These are phyloP conservation scores for Ascosphaera aggregata DNA, from an alignment of 2,329 filamentous ascomycete genomes.

Conservation along the genomic window DNA sequence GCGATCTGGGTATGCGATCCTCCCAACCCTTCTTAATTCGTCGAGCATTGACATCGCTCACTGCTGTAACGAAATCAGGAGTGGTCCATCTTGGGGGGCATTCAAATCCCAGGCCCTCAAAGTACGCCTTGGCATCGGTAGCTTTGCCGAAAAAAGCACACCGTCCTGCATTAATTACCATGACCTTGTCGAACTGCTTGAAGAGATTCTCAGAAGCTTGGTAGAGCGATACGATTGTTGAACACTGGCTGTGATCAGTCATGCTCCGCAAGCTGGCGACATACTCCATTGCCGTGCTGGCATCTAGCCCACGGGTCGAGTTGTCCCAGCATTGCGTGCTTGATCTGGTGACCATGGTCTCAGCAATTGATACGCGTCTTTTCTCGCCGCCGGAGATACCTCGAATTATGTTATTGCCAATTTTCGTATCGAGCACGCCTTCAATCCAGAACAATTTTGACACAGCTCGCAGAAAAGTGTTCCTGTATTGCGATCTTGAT, in stretches of 20 bases:
- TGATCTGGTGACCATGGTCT: constrained; percentile 45
- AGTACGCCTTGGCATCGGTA: constrained; percentile 41
- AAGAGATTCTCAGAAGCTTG: constrained; percentile 34
- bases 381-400: constrained; percentile 49
- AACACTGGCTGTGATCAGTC: constrained; percentile 38
- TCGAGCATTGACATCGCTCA: constrained; percentile 39
- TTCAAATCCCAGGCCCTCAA: constrained; percentile 44
- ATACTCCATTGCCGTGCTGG: constrained; percentile 50
- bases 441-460: constrained; percentile 50
- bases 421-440: constrained; percentile 48
- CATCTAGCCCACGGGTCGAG: constrained; percentile 48
- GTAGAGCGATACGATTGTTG: constrained; percentile 46
- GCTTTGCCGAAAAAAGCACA: constrained; percentile 49
- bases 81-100: constrained; percentile 50
- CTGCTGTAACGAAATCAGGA: constrained; percentile 55
- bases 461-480: constrained; percentile 40
- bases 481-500: constrained; percentile 33
- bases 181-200: constrained; percentile 41
- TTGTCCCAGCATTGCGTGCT: constrained; percentile 56
- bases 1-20: constrained; percentile 29
- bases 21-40: constrained; percentile 32
- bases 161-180: constrained; percentile 42
- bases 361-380: constrained; percentile 63
- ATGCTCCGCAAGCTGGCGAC: constrained; percentile 41
- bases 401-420: constrained; percentile 50